Percentiles rank a stretch among this genome's conserved stretches.
Evolutionary conservation across 306 rosid genomes (phyloP).

Genomic region (Geum urbanum): DNA sequence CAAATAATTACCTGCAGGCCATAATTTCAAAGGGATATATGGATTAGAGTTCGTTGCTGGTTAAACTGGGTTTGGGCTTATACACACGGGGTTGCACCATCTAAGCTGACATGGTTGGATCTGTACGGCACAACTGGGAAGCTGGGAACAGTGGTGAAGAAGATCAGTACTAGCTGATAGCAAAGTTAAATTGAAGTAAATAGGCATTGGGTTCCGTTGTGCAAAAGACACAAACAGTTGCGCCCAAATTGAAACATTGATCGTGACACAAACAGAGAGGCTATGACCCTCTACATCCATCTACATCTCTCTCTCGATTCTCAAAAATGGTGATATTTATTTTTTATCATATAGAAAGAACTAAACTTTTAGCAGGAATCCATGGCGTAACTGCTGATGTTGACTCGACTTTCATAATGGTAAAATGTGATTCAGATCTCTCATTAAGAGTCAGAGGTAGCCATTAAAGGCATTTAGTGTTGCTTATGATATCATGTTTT

Average conservation of each 20-base stretch:
- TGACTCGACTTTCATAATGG: conserved; percentile 40
- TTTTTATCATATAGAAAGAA: background rate
- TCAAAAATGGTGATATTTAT: background rate
- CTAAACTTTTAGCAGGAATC: conserved; percentile 5
- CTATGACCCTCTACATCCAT: conserved; percentile 1
- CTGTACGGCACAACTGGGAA: conserved; percentile 15
- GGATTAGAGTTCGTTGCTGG: conserved; percentile 11
- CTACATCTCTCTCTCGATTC: background rate
- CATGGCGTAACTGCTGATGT: conserved; percentile 45
- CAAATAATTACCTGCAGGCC: conserved; percentile 7
- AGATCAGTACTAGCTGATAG: background rate
- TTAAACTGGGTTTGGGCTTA: conserved; percentile 5
- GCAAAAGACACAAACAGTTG: conserved; percentile 13
- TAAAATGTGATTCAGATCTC: conserved; percentile 41
- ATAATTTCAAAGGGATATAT: background rate
- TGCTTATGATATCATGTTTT: conserved; percentile 23
- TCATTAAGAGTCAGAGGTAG: conserved; percentile 7
- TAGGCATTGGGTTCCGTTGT: conserved; percentile 9
- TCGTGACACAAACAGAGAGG: too few species aligned
- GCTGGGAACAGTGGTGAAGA: background rate
- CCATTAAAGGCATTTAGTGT: conserved; percentile 39
- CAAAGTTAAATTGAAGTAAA: conserved; percentile 8
- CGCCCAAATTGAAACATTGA: conserved; percentile 5
- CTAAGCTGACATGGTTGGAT: conserved; percentile 17
- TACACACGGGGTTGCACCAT: conserved; percentile 22